These are phyloP conservation scores for Plasmodium sp. DNA, from an alignment of 169 alveolate species.

Conservation along the genomic window DNA sequence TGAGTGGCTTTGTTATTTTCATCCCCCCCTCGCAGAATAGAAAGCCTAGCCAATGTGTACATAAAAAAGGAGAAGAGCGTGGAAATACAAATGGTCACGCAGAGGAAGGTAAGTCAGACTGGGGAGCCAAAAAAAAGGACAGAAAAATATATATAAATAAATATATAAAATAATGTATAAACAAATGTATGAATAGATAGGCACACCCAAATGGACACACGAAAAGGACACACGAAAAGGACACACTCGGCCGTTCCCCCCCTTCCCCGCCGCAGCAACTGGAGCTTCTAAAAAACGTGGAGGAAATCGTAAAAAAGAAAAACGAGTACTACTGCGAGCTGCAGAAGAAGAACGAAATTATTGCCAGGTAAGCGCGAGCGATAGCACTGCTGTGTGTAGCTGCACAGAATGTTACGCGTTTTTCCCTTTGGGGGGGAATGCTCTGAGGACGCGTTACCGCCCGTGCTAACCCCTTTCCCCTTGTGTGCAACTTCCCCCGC, in stretches of 20 bases:
- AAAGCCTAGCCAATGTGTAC: constrained; percentile 33
- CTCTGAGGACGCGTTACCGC: background rate
- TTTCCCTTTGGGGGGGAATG: no score
- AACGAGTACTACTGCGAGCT: constrained; percentile 33
- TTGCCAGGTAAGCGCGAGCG: background rate
- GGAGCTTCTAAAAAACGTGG: constrained; percentile 30
- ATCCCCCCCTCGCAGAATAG: background rate
- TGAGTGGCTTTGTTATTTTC: background rate
- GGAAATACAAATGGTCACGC: constrained; percentile 17
- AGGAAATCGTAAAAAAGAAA: constrained; percentile 38
- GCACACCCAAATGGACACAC: background rate
- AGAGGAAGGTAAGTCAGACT: constrained; percentile 18
- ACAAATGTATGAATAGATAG: background rate
- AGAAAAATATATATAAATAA: background rate
- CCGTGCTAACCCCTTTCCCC: background rate
- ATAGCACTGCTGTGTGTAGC: background rate
- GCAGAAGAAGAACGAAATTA: constrained; percentile 41
- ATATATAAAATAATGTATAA: background rate
- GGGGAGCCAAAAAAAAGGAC: background rate
- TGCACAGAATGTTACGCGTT: background rate
- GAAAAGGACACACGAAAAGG: background rate
- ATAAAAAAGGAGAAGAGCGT: constrained; percentile 34
- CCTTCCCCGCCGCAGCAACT: constrained; percentile 4
- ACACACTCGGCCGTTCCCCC: background rate
- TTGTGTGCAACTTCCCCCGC: background rate